Evolutionary conservation across 2,329 filamentous ascomycete species (phyloP), one percentile per base, ranked within the genome.

Genomic region (Chrysosporium queenslandicum): DNA sequence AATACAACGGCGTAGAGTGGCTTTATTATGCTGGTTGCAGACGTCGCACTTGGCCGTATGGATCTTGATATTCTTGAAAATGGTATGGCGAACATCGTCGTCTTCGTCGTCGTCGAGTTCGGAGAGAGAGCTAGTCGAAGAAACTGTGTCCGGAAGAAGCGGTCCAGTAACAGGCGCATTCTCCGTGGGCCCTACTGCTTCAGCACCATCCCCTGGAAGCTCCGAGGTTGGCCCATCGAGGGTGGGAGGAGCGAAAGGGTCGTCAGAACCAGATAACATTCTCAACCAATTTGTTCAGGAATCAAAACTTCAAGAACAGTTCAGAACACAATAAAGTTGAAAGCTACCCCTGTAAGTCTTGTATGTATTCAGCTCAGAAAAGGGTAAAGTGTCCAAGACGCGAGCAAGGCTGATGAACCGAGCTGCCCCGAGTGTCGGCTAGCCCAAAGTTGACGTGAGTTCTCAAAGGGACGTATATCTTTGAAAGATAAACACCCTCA

Each of bases 11-110:
- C 58, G 58, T 56, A 70, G 61, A 1, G 60, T 65, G 1, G 53
- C 42, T n/a, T 42, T 58, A 48, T 70, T 70, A 39, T 66, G 62
- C 1, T 48, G 45, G 34, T 65, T 62, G 58, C 68, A 71, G 2
- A 63, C 34, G 47, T 71, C 68, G 47, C 68, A 71, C 53, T 68
- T 68, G 0, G 65, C 67, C 0, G 67, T 70, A 51, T 65, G 63
- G 7, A 65, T 64, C 4, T 50, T 46, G 12, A 69, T 54, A 6
- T 57, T 47, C n/a, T 56, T 56, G 56, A 68, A 69, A 7, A 51
- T 54, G 6, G 53, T 58, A 50, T 63, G 59, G 21, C 48, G 43
- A n/a, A 50, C n/a, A 21, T 20, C 37, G 16, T 47, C 30, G 11
- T 34, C 39, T 8, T 45, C 43, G 16, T 49, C 51, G 23, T 53